Evolutionary conservation across 192 early-diverging fungal genomes (phyloP), one percentile per base, ranked within the genome.

Genomic region (Coemansia sp.): DNA sequence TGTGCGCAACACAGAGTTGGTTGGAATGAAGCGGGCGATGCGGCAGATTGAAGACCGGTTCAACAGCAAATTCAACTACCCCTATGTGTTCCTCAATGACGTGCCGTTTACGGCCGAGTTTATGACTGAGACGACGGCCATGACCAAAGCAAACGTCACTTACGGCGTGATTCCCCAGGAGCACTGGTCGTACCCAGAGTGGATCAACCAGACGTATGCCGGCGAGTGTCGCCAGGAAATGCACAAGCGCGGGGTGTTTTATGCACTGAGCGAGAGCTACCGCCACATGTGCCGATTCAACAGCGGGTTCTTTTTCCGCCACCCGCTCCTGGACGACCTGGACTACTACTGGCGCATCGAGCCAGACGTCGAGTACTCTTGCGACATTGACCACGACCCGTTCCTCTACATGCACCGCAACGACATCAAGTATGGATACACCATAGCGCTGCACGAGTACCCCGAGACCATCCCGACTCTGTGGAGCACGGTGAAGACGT

Each of bases 321-420:
- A 91, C 53, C 81, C 83, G 18, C 67, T 88, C 11, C 68, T 86
- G 33, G 50, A 78, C 30, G 65, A 83, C 19, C 84, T 83, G 35
- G 87, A 92, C 60, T 93, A 84, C 67, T 93, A 91, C 76, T 93
- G 91, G 91, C 81, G 91, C 9, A 78, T 94, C 37, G 90, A 94
- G 64, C 91, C 91, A 5, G 83, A 82, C 52, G 92, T 91, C 13
- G 60, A 84, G 50, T 94, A 82, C 58, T 80, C 67, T 45, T 94
- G 92, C 60, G 82, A 90, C 52, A 75, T 94, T n/a, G 65, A 81
- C 51, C 84, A 88, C 67, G 92, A 94, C 72, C 86, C 88, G 15
- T 94, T 94, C 64, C 60, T 80, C 32, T 87, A 60, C 38, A 89
- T 94, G 87, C 77, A 83, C 33, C 71, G 84, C 17, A 79, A 85